Base-by-base conservation (phyloP, 495 filamentous ascomycete species). In the Podospora pseudocomata region DNA sequence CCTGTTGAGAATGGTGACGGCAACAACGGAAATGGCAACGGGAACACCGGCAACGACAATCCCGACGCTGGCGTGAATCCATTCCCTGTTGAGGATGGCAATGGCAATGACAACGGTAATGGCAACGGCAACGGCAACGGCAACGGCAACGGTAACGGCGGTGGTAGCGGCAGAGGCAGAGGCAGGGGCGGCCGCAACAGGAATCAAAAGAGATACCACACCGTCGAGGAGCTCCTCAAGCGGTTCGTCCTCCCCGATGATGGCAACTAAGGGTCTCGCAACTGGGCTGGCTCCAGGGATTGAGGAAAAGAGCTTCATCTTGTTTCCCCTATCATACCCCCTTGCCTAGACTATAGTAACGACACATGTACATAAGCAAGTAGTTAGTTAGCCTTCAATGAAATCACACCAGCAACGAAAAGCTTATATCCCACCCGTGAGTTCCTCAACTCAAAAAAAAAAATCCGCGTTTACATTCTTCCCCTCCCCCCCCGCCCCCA, bases 171-270 rank as follows among this genome's bases (percentile, higher is more conserved):
- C 5, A n/a, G 30, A n/a, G 30, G 61, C 19, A 16, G n/a, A 23
- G 20, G 13, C 32, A 63, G 30, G 61, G 61, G 18, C 11, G 61
- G n/a, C 32, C 28, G 32, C 61, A 28, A 32, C 61, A 49, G 39
- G 15, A 49, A 49, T 11, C 39, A 49, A 13, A 58, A 58, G 55
- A 19, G 55, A 26, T 19, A 19, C 5, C 3, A 63, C n/a, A 63
- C 28, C 61, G 61, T 49, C 30, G 30, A 32, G 61, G 61, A 63
- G 28, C 34, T 63, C 5, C 20, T 63, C 16, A 32, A 11, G 28
- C 32, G 61, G 32, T 63, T 63, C 20, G 34, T 63, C 20, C 3
- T 63, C 11, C 23, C 20, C 16, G 61, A 63, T 49, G 32, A 44
- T n/a, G 30, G 27, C 28, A 32, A 63, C 28, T 28, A 19, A 11